These are phyloP conservation scores for Ophiostoma triangulosporum DNA, from an alignment of 2,329 filamentous ascomycete genomes.

Conservation along the genomic window DNA sequence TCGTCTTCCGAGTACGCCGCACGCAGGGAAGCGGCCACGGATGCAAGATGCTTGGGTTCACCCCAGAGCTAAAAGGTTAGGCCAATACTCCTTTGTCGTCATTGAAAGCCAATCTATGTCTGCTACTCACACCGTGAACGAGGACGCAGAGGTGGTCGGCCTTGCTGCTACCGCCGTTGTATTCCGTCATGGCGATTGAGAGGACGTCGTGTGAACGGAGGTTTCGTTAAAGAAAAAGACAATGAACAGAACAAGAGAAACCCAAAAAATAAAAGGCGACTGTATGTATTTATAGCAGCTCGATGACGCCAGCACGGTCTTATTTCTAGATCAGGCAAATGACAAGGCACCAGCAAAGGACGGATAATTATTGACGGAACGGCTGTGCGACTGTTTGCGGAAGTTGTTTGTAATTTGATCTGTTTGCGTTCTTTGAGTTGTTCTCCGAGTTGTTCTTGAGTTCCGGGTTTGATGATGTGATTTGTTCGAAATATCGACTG, in stretches of 20 bases:
- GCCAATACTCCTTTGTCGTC: constrained; percentile 20
- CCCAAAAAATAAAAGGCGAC: background rate
- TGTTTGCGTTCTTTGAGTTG: too few species aligned
- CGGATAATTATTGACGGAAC: too few species aligned
- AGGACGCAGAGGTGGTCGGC: constrained; percentile 65
- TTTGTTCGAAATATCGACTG: too few species aligned
- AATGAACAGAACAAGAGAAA: background rate
- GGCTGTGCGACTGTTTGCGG: too few species aligned
- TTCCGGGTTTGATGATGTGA: too few species aligned
- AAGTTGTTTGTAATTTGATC: too few species aligned
- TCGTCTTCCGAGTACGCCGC: constrained; percentile 45
- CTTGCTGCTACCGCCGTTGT: constrained; percentile 35
- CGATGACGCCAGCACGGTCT: background rate
- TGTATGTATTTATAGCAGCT: background rate
- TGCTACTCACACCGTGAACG: constrained; percentile 52
- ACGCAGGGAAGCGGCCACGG: constrained; percentile 52
- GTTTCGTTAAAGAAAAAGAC: background rate
- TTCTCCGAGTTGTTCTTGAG: too few species aligned
- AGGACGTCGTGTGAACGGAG: background rate
- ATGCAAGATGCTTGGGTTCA: constrained; percentile 58
- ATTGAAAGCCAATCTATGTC: background rate
- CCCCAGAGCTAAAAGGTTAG: constrained; percentile 47
- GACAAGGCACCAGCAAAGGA: too few species aligned
- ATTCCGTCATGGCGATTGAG: constrained; percentile 26
- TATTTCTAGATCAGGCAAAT: background rate